phyloP scores from a whole-genome alignment of 1,284 basidiomycete genomes.

The Trichosporon asahii region DNA sequence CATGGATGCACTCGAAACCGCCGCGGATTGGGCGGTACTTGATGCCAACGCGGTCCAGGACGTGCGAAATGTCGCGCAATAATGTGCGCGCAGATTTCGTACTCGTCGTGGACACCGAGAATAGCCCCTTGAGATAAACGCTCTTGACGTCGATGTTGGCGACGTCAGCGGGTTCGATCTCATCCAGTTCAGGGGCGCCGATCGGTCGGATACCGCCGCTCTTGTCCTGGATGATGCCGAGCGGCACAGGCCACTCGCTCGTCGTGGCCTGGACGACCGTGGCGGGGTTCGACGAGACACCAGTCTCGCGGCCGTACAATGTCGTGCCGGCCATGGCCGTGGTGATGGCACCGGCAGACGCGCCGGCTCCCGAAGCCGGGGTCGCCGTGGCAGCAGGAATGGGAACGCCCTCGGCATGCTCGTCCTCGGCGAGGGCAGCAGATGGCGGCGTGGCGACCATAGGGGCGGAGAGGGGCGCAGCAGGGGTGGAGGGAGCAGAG shows the following conservation, averaged over 20 bases:
- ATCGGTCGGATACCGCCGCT: constrained; percentile 25
- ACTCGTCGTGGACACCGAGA: constrained; percentile 93
- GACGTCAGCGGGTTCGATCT: constrained; percentile 28
- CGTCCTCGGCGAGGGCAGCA: not conserved
- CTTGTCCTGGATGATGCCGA: constrained; percentile 24
- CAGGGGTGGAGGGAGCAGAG: constrained; percentile 29
- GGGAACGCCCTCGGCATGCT: constrained; percentile 42
- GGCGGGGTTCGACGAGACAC: constrained; percentile 17
- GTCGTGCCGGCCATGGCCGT: constrained; percentile 34
- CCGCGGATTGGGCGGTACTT: constrained; percentile 85
- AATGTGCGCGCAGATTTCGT: constrained; percentile 79
- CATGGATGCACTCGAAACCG: constrained; percentile 93
- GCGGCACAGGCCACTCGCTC: constrained; percentile 29
- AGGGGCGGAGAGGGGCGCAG: constrained; percentile 62
- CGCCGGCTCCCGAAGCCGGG: constrained; percentile 48
- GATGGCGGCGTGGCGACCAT: constrained; percentile 33
- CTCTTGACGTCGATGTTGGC: constrained; percentile 67
- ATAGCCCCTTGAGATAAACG: constrained; percentile 81
- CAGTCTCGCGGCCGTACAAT: constrained; percentile 31
- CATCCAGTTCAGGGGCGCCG: constrained; percentile 23
- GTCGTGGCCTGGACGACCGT: constrained; percentile 23
- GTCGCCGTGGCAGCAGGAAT: not conserved
- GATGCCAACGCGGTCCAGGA: constrained; percentile 89
- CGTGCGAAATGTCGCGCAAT: constrained; percentile 76
- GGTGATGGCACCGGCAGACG: constrained; percentile 49